phyloP scores from a whole-genome alignment of 768 basidiomycete species.

The Mycena vulgaris region DNA sequence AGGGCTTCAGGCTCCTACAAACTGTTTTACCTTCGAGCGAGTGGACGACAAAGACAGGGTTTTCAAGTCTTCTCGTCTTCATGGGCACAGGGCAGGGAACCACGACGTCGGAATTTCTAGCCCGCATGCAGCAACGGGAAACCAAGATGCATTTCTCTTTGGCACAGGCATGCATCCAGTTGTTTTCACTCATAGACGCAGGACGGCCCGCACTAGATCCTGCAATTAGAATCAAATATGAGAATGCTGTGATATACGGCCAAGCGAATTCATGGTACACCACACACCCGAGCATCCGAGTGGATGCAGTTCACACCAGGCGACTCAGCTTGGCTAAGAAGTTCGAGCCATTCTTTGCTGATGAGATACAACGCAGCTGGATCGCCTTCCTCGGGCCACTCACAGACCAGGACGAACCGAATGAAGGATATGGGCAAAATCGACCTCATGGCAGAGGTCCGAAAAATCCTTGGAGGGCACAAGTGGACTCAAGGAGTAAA shows the following conservation, averaged over 20 bases:
- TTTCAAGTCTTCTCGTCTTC: constrained; percentile 21
- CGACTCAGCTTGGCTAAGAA: constrained; percentile 6
- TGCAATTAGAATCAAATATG: background rate
- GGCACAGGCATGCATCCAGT: background rate
- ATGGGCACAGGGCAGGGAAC: constrained; percentile 17
- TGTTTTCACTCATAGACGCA: background rate
- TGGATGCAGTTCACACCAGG: background rate
- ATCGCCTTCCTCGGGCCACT: constrained; percentile 11
- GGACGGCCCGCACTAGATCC: background rate
- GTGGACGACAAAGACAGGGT: background rate
- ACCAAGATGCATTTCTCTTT: constrained; percentile 3
- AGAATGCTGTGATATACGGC: constrained; percentile 19
- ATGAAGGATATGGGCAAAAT: background rate
- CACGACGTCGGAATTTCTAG: background rate
- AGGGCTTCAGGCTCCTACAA: background rate
- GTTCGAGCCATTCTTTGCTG: constrained; percentile 9
- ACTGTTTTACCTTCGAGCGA: background rate
- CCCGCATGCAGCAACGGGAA: background rate
- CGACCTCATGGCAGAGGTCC: background rate
- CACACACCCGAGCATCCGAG: background rate
- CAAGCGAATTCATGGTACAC: constrained; percentile 8
- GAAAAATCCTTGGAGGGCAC: background rate
- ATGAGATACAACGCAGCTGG: constrained; percentile 4
- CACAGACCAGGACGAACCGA: constrained; percentile 10
- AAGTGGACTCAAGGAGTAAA: background rate